Percentiles rank a stretch among this genome's conserved stretches.
Evolutionary conservation across 1,284 basidiomycete species (phyloP).

Genomic region (Malassezia globosa): DNA sequence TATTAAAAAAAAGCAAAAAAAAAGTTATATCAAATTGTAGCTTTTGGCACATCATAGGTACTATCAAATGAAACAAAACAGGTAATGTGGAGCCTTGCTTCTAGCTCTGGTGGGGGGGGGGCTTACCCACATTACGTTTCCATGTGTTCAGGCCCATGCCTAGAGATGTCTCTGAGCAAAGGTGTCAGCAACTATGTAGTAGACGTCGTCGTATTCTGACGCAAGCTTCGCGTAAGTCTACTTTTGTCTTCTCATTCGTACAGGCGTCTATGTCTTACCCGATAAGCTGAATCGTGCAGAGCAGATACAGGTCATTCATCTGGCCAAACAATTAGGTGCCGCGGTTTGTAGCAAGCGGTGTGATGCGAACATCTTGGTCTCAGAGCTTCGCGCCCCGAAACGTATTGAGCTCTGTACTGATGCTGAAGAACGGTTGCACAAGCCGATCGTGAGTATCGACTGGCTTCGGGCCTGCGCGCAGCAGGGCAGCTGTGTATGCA

Average conservation of each 20-base stretch:
- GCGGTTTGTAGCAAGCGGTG: neutral
- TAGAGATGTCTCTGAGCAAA: too few species aligned
- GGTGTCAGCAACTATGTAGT: too few species aligned
- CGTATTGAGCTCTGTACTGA: slow-evolving; percentile 7
- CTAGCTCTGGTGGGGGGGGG: too few species aligned
- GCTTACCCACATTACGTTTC: too few species aligned
- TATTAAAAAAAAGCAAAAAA: too few species aligned
- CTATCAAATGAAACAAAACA: too few species aligned
- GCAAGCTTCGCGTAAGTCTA: slow-evolving; percentile 9
- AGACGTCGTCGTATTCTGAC: too few species aligned
- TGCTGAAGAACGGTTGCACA: slow-evolving; percentile 4
- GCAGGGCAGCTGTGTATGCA: neutral
- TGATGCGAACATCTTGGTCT: slow-evolving; percentile 12
- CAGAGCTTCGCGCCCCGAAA: slow-evolving; percentile 6
- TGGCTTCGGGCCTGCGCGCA: slow-evolving; percentile 9
- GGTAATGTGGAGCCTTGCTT: too few species aligned
- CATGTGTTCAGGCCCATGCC: too few species aligned
- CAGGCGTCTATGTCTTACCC: slow-evolving; percentile 7
- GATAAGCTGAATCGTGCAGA: neutral
- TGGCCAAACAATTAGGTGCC: slow-evolving; percentile 1
- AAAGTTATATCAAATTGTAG: too few species aligned
- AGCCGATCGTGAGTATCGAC: slow-evolving; percentile 2
- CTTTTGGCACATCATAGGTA: too few species aligned
- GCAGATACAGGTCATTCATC: neutral
- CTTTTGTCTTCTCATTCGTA: neutral